Conservation (phyloP, 2,329 filamentous ascomycete genomes). For the Podosphaera fusca region DNA sequence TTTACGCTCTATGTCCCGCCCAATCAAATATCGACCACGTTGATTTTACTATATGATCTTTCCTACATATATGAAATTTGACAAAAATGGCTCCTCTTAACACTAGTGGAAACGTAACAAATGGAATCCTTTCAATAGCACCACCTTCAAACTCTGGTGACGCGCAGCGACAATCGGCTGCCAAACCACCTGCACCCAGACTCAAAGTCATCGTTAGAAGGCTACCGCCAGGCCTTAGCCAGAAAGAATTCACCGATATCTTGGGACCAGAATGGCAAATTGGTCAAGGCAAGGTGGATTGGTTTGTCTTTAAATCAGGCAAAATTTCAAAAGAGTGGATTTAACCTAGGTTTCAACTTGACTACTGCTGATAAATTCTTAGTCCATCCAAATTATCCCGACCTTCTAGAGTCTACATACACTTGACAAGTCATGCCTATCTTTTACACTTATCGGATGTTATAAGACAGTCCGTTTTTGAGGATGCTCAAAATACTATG, state of each 20-base stretch:
- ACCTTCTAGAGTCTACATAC: constrained; percentile 62
- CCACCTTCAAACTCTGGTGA: constrained; percentile 22
- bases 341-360: neutral
- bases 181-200: constrained; percentile 28
- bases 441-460: constrained; percentile 43
- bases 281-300: constrained; percentile 66
- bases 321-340: constrained; percentile 70
- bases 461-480: constrained; percentile 47
- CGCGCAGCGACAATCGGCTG: constrained; percentile 18
- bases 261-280: constrained; percentile 63
- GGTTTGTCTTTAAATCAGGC: constrained; percentile 47
- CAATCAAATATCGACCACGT: too few species aligned
- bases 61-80: too few species aligned
- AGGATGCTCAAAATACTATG: constrained; percentile 59
- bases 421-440: constrained; percentile 48
- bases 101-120: constrained; percentile 14
- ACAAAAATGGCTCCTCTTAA: neutral
- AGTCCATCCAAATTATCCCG: constrained; percentile 69
- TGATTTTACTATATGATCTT: too few species aligned
- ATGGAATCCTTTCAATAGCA: constrained; percentile 29
- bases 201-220: constrained; percentile 71
- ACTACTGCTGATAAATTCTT: constrained; percentile 2
- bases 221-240: constrained; percentile 65
- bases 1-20: too few species aligned
- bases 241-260: constrained; percentile 47